Base-by-base conservation (phyloP, 345 rosid genomes). In the Reutealis trisperma region DNA sequence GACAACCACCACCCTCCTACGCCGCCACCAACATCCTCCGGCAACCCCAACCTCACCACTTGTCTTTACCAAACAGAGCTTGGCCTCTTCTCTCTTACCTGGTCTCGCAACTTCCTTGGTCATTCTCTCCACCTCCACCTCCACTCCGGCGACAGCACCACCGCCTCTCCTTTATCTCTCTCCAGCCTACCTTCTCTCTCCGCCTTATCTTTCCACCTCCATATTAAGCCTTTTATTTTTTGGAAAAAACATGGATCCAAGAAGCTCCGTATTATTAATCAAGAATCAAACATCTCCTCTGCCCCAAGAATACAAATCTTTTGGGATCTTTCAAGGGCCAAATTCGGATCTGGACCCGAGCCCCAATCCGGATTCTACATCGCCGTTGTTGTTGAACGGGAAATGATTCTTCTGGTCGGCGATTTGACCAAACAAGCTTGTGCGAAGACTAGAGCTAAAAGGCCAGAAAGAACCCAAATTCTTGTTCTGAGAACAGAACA, bases 241-340 rank as follows among this genome's bases (percentile, higher is more conserved):
- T 96, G 99, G 98, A 90, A 83, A 76, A 96, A 84, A 77, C 83
- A 83, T 15, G 99, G 99, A 64, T 88, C 90, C 82, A 92, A 84
- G 72, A 85, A 73, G 61, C 81, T 93, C 19, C 78, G 42, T 10
- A 1, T 63, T 32, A 24, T 51, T 8, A 25, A 47, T 19, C 79
- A 70, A n/a, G 71, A 63, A 24, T 3, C 63, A 62, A 18, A 4
- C 30, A 11, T 60, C 51, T 37, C 80, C 22, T n/a, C 44, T 11
- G 24, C 78, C 0, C 79, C 89, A 0, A 78, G 74, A 74, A 72
- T 89, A 72, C 89, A 84, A 57, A 79, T 96, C 82, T 89, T 83
- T 21, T 96, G 98, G 98, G 97, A 96, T 76, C 84, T 96, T 11
- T 83, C 96, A 11, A 75, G 85, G 24, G 97, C 94, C 32, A 90